Evolutionary conservation across 768 basidiomycete species (phyloP).

Genomic region (Lactarius trivialis): DNA sequence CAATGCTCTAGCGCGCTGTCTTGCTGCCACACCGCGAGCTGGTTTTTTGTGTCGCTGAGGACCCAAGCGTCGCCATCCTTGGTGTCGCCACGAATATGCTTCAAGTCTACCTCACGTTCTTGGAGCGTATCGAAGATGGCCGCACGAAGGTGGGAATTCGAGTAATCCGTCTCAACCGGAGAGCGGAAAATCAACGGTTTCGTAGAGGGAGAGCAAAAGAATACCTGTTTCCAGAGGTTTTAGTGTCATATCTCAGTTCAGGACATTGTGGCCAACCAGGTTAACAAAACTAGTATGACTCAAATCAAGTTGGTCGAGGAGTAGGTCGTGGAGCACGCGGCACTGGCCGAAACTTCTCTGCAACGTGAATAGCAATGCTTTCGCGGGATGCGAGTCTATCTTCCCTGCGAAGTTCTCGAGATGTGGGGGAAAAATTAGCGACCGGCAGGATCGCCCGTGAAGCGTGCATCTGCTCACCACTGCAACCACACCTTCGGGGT

Average conservation of each 20-base stretch:
- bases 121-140: constrained; percentile 47
- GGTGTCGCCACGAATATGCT: constrained; percentile 24
- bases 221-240: constrained; percentile 45
- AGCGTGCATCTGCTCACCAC: constrained; percentile 48
- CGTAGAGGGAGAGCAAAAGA: constrained; percentile 67
- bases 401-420: constrained; percentile 79
- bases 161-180: constrained; percentile 50
- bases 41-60: constrained; percentile 57
- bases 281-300: constrained; percentile 59
- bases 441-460: not conserved
- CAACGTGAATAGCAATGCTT: constrained; percentile 65
- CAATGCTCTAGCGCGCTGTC: constrained; percentile 66
- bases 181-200: constrained; percentile 53
- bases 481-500: constrained; percentile 67
- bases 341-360: constrained; percentile 68
- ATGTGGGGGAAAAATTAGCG: not conserved
- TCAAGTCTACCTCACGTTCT: constrained; percentile 23
- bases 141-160: constrained; percentile 60
- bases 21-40: constrained; percentile 59
- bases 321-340: constrained; percentile 73
- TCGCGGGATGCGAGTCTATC: constrained; percentile 52
- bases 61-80: constrained; percentile 43
- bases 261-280: constrained; percentile 45
- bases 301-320: constrained; percentile 41
- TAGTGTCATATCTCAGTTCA: not conserved